phyloP scores from a whole-genome alignment of 305 asterid genomes.

The Salvia sclarea region DNA sequence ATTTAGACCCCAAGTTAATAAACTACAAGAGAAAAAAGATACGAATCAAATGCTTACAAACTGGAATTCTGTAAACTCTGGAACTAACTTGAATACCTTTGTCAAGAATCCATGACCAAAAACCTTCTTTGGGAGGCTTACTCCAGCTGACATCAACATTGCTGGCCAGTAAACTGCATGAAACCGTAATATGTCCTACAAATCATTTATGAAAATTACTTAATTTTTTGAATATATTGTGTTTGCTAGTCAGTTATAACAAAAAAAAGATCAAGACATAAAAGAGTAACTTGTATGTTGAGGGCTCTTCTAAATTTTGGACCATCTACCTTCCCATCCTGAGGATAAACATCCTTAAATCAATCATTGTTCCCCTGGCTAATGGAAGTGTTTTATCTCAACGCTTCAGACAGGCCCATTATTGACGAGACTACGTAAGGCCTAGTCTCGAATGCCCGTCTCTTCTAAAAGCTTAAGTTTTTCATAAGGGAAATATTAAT shows the following conservation, averaged over 20 bases:
- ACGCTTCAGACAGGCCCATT: neutral
- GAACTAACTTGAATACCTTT: slow-evolving; percentile 58
- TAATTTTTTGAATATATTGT: neutral
- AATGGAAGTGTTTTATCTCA: neutral
- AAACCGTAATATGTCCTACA: slow-evolving; percentile 96
- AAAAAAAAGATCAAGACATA: neutral
- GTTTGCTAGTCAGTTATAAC: slow-evolving; percentile 9
- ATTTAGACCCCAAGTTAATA: slow-evolving; percentile 38
- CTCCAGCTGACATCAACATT: slow-evolving; percentile 95
- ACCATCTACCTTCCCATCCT: slow-evolving; percentile 25
- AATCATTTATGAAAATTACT: slow-evolving; percentile 28
- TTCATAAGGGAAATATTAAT: neutral
- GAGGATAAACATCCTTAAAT: slow-evolving; percentile 19
- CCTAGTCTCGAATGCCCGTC: neutral
- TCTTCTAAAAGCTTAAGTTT: neutral
- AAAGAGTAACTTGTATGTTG: slow-evolving; percentile 13
- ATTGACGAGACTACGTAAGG: neutral
- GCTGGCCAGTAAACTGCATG: slow-evolving; percentile 99
- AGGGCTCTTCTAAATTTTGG: slow-evolving; percentile 18
- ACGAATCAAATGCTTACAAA: neutral
- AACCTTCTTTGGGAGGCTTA: slow-evolving; percentile 80
- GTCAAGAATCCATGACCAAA: slow-evolving; percentile 99
- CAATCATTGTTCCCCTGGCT: neutral
- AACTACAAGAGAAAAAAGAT: slow-evolving; percentile 25
- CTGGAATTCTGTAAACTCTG: neutral